These are phyloP conservation scores for Candida patagonica DNA, from an alignment of 805 yeast genomes.

Conservation along the genomic window DNA sequence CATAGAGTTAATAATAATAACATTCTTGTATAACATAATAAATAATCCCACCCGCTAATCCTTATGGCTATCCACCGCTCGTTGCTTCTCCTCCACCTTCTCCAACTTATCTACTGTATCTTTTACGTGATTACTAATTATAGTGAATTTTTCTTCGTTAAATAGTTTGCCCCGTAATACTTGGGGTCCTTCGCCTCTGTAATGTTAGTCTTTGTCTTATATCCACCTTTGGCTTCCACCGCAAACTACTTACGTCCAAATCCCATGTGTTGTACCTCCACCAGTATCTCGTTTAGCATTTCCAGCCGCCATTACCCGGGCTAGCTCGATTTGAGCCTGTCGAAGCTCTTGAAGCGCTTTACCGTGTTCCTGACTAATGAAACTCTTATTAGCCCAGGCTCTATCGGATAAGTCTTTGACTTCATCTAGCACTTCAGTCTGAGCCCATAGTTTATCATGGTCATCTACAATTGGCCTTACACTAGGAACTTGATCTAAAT, in stretches of 20 bases:
- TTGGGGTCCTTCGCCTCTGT: constrained; percentile 24
- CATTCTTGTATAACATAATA: too few relatives aligned
- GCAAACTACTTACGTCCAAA: constrained; percentile 13
- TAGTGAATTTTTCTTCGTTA: constrained; percentile 43
- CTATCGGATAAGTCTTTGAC: constrained; percentile 50
- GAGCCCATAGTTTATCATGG: constrained; percentile 79
- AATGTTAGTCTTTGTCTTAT: constrained; percentile 1
- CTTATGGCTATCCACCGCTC: constrained; percentile 26
- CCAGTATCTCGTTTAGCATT: constrained; percentile 21
- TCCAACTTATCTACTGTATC: constrained; percentile 41
- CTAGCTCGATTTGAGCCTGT: constrained; percentile 43
- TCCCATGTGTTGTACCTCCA: constrained; percentile 21
- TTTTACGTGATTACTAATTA: constrained; percentile 40
- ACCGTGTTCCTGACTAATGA: constrained; percentile 37
- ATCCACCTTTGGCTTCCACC: constrained; percentile 18
- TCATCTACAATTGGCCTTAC: constrained; percentile 52
- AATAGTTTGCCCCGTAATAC: constrained; percentile 31
- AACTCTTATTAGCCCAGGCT: constrained; percentile 26
- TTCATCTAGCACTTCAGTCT: constrained; percentile 76
- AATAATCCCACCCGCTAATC: too few relatives aligned
- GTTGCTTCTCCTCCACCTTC: constrained; percentile 39
- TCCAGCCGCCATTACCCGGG: constrained; percentile 31
- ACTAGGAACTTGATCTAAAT: constrained; percentile 42
- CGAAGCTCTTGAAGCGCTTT: constrained; percentile 46
- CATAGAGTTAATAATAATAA: background rate